Evolutionary conservation across 2,329 filamentous ascomycete genomes (phyloP), one percentile per base, ranked within the genome.

Genomic region (Chalara sp.): DNA sequence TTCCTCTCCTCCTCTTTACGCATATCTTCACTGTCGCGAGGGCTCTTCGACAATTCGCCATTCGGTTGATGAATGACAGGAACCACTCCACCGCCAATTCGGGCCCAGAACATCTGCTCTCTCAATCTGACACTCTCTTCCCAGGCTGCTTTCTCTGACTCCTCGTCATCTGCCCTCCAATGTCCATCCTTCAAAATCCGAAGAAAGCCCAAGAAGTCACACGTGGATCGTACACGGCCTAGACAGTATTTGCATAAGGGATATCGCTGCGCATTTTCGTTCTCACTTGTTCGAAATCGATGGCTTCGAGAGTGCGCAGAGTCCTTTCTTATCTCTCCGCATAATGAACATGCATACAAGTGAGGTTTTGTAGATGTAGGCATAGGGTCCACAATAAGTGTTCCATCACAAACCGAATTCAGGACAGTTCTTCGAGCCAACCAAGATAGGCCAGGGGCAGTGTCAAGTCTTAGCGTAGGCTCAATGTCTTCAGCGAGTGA

Each of bases 51-150:
- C 8, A 50, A n/a, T 12, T 63, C 59, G 4, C 47, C 29, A 39
- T 61, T 56, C 13, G 50, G 46, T 44, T 61, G 55, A 21, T 63
- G 59, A 11, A 48, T 33, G 39, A 52, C 50, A 1, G 92, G 93
- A 10, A 97, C 72, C 2, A 99, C 89, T 11, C 93, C 93, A 31
- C 91, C 93, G 30, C 92, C 92, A 48, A 99, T 82, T 50, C 93
- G 81, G 47, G 88, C 83, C 93, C 93, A 99, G 66, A 99, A 99
- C 87, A 99, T 96, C 60, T 92, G 84, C 67, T 99, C 93, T 47
- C 93, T 79, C 45, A 97, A 70, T 32, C 86, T 81, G 8, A 96
- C 87, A 51, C 89, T 89, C 72, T 99, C 93, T 65, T 97, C 92
- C 93, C 93, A 99, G 0, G 90, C 89, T 31, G 83, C 81, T 63